Conservation (phyloP, 495 filamentous ascomycete species). For the Penicillium chermesinum region DNA sequence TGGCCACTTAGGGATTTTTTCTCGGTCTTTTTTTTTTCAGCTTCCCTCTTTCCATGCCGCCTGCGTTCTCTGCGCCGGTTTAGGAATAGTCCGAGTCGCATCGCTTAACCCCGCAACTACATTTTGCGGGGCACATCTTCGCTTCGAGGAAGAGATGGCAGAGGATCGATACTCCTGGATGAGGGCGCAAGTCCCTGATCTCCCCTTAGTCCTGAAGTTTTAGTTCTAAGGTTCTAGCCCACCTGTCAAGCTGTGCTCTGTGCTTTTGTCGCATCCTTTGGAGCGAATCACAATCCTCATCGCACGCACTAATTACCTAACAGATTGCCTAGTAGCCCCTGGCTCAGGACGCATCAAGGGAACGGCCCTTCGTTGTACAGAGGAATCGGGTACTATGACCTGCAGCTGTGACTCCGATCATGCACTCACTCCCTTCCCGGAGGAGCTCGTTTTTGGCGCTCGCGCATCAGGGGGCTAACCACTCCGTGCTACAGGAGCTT, state of each 20-base stretch:
- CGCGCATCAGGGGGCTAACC: too few relatives aligned
- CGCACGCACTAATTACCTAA: slow-evolving; percentile 38
- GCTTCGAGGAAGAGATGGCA: slow-evolving; percentile 5
- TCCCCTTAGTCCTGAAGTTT: neutral
- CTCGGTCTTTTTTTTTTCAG: neutral
- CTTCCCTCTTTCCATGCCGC: neutral
- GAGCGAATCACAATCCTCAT: slow-evolving; percentile 27
- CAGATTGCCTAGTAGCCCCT: slow-evolving; percentile 10
- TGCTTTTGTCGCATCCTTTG: slow-evolving; percentile 11
- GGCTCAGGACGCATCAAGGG: neutral
- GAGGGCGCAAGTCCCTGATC: slow-evolving; percentile 7
- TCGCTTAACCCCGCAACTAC: slow-evolving; percentile 10
- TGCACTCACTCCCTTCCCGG: neutral
- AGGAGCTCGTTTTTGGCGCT: slow-evolving; percentile 2
- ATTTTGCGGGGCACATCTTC: slow-evolving; percentile 23
- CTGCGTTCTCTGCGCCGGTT: neutral
- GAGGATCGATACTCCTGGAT: neutral
- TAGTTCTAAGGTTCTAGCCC: slow-evolving; percentile 2
- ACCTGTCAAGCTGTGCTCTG: slow-evolving; percentile 29
- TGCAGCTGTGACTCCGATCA: neutral
- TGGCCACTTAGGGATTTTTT: neutral
- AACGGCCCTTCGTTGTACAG: neutral
- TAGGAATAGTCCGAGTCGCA: neutral
- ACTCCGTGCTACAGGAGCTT: slow-evolving; percentile 4
- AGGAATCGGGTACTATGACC: slow-evolving; percentile 1